Conservation (phyloP, 2,329 filamentous ascomycete genomes). For the Mycosphaerella arachidis region DNA sequence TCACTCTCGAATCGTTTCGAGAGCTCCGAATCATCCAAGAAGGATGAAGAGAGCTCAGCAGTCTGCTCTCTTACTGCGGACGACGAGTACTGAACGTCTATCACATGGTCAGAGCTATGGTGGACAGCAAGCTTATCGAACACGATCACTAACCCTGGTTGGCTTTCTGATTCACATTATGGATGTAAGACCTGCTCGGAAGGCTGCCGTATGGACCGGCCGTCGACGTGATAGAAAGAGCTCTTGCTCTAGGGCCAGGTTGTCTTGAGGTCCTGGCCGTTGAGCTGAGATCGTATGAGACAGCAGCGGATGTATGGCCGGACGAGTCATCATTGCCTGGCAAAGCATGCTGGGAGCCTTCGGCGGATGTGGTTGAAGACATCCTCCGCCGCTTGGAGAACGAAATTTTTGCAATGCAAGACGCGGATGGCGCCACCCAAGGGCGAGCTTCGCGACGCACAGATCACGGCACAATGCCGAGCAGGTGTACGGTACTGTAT, state of each 20-base stretch:
- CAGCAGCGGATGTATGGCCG: conserved; percentile 2
- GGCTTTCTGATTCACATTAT: conserved; percentile 24
- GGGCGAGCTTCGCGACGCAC: background rate
- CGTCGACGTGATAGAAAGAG: conserved; percentile 12
- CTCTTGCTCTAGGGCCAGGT: conserved; percentile 1
- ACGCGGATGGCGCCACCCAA: conserved; percentile 13
- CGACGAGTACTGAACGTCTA: conserved; percentile 44
- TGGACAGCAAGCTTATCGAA: background rate
- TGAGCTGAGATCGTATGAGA: background rate
- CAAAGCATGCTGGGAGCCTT: conserved; percentile 1
- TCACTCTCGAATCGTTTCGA: conserved; percentile 19
- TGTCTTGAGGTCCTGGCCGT: background rate
- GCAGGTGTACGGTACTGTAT: background rate
- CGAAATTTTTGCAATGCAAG: conserved; percentile 16
- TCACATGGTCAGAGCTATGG: background rate
- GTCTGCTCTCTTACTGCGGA: conserved; percentile 37
- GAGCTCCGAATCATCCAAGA: conserved; percentile 33
- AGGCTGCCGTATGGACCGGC: conserved; percentile 17
- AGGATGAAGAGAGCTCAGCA: conserved; percentile 36
- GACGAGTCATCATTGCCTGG: conserved; percentile 8
- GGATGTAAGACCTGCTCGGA: conserved; percentile 35
- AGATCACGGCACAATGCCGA: background rate
- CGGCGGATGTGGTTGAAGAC: conserved; percentile 14
- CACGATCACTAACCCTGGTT: conserved; percentile 13
- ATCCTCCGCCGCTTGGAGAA: conserved; percentile 22